Evolutionary conservation across 768 basidiomycete species (phyloP).

Genomic region (Rhodotorula graminis): DNA sequence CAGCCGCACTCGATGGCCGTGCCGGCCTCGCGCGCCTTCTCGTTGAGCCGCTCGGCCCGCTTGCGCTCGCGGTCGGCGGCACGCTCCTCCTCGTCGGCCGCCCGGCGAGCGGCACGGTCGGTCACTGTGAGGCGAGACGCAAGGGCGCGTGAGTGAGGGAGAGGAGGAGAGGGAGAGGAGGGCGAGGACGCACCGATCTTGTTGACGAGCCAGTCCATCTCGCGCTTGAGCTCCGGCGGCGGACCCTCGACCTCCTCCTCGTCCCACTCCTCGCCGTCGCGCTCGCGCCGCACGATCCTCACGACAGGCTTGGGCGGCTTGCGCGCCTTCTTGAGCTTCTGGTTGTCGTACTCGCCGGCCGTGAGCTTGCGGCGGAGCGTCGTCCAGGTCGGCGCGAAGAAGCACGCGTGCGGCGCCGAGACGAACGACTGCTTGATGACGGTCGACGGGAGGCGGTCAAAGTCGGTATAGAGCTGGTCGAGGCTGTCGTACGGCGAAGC

Average conservation of each 20-base stretch:
- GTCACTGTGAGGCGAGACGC: not conserved
- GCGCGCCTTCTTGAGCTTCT: constrained; percentile 21
- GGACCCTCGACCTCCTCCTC: constrained; percentile 4
- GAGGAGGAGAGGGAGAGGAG: not conserved
- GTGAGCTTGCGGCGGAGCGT: not conserved
- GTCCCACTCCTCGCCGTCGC: not conserved
- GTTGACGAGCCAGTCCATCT: constrained; percentile 16
- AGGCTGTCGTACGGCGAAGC: constrained; percentile 2
- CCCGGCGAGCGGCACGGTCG: not conserved
- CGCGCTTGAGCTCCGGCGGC: constrained; percentile 9
- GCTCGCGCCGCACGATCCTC: not conserved
- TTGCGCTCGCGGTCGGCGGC: not conserved
- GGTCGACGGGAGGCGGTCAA: constrained; percentile 12
- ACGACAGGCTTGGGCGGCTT: constrained; percentile 5
- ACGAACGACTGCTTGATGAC: constrained; percentile 19
- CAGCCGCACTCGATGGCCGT: constrained; percentile 39
- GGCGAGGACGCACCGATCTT: constrained; percentile 1
- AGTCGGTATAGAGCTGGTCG: constrained; percentile 31
- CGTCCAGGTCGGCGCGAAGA: constrained; percentile 23
- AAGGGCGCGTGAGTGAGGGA: not conserved
- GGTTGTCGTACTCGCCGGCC: not conserved
- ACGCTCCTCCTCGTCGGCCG: not conserved
- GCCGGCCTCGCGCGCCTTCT: constrained; percentile 3
- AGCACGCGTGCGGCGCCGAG: not conserved
- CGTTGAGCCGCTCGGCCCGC: constrained; percentile 2